Conservation (phyloP, 192 early-diverging fungal species). For the Podochytrium sp. region DNA sequence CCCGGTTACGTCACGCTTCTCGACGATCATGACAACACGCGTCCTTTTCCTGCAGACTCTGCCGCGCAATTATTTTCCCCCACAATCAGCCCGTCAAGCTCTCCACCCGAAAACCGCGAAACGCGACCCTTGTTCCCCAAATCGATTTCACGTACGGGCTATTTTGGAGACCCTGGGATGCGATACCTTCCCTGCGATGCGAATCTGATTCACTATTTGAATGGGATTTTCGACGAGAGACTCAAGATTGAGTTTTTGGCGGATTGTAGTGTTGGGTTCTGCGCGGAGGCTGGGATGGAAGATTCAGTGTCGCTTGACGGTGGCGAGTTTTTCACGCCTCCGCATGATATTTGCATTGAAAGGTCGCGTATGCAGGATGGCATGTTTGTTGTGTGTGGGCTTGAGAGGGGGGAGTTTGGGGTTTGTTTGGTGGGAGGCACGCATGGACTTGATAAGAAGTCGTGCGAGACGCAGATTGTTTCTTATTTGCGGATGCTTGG, state of each 20-base stretch:
- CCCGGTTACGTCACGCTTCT: slow-evolving; percentile 25
- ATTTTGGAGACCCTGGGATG: slow-evolving; percentile 26
- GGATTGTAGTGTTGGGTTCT: slow-evolving; percentile 17
- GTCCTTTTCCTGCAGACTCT: not conserved
- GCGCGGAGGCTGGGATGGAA: not conserved
- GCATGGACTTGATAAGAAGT: not conserved
- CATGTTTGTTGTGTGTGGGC: not conserved
- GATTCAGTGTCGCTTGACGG: not conserved
- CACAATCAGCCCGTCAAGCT: not conserved
- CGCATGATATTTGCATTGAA: slow-evolving; percentile 1
- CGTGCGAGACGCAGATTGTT: not conserved
- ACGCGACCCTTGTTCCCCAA: slow-evolving; percentile 8
- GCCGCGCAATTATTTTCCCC: not conserved
- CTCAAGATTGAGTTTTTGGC: slow-evolving; percentile 26
- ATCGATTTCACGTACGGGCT: slow-evolving; percentile 19
- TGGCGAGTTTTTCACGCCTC: not conserved
- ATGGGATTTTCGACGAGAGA: not conserved
- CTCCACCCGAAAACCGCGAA: not conserved
- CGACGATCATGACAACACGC: not conserved
- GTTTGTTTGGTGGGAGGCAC: slow-evolving; percentile 26
- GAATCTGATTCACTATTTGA: not conserved
- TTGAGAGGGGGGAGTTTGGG: not conserved
- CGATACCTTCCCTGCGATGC: slow-evolving; percentile 23
- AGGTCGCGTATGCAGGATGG: not conserved
- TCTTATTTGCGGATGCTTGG: slow-evolving; percentile 23